Evolutionary conservation across 164 flowering plant species (phyloP).

Genomic region (Warburgia ugandensis): DNA sequence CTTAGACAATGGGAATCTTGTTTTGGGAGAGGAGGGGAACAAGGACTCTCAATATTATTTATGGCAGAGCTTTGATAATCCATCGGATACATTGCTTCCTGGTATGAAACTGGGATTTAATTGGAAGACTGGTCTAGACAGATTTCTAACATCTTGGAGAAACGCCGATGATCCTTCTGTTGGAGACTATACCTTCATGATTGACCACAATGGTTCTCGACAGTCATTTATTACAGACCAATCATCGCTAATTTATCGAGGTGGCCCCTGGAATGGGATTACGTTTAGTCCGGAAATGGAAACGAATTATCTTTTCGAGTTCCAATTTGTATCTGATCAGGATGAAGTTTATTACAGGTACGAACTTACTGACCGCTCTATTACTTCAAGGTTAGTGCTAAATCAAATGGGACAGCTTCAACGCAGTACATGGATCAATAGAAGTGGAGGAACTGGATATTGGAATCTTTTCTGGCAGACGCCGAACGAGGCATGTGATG

Average conservation of each 20-base stretch:
- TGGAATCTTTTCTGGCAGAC: not conserved
- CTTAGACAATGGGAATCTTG: conserved; percentile 9
- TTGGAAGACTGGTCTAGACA: conserved; percentile 10
- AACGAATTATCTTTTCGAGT: not conserved
- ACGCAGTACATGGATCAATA: no score
- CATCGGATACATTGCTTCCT: conserved; percentile 6
- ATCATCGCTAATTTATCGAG: not conserved
- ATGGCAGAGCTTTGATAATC: conserved; percentile 13
- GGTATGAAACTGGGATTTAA: conserved; percentile 25
- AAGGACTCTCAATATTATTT: not conserved
- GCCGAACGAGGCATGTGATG: not conserved
- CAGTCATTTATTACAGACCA: not conserved
- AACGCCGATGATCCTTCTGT: conserved; percentile 25
- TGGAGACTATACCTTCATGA: conserved; percentile 14
- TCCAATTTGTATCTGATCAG: not conserved
- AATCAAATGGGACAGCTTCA: not conserved
- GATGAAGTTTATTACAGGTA: conserved; percentile 6
- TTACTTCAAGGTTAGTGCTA: not conserved
- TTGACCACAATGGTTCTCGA: conserved; percentile 2
- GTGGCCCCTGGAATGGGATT: conserved; percentile 6
- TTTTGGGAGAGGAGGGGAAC: not conserved
- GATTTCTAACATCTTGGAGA: conserved; percentile 29
- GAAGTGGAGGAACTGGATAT: not conserved
- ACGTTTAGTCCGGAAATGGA: not conserved
- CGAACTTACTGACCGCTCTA: not conserved